Evolutionary conservation across 768 basidiomycete species (phyloP).

Genomic region (Podaxis sp.): DNA sequence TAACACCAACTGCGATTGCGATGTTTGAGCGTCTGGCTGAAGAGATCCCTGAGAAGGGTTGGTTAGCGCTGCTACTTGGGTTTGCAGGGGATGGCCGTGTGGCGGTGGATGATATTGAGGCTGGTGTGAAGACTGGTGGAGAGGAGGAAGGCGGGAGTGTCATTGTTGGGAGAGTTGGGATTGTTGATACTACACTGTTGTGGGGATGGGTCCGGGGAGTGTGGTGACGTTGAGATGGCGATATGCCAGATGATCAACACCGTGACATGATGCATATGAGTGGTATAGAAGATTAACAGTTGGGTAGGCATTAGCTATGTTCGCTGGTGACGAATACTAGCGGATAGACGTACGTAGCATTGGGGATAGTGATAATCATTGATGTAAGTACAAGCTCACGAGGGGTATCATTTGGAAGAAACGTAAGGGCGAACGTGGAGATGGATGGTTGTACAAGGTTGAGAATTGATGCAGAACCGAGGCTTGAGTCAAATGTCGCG

Average conservation of each 20-base stretch:
- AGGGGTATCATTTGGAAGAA: slow-evolving; percentile 16
- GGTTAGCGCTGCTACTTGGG: not conserved
- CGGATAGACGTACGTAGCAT: slow-evolving; percentile 4
- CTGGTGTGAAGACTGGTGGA: slow-evolving; percentile 5
- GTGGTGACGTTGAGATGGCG: too few species aligned
- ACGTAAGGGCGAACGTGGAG: slow-evolving; percentile 36
- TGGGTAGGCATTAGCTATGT: not conserved
- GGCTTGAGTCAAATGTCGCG: slow-evolving; percentile 34
- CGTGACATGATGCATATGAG: not conserved
- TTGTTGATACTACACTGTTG: not conserved
- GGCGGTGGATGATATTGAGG: not conserved
- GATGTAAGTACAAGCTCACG: not conserved
- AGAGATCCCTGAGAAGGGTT: not conserved
- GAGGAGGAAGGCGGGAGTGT: slow-evolving; percentile 9
- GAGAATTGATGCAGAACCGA: slow-evolving; percentile 32
- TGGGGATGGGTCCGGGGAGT: not conserved
- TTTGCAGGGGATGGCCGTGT: not conserved
- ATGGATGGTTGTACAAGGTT: slow-evolving; percentile 34
- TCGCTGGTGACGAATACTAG: not conserved
- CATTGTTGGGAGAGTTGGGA: slow-evolving; percentile 7
- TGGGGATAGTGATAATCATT: slow-evolving; percentile 4
- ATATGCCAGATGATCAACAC: not conserved
- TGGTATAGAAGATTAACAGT: not conserved
- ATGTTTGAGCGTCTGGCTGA: not conserved
- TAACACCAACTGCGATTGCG: slow-evolving; percentile 8